Conservation (phyloP, 2,329 filamentous ascomycete species). For the Colletotrichum tabaci region DNA sequence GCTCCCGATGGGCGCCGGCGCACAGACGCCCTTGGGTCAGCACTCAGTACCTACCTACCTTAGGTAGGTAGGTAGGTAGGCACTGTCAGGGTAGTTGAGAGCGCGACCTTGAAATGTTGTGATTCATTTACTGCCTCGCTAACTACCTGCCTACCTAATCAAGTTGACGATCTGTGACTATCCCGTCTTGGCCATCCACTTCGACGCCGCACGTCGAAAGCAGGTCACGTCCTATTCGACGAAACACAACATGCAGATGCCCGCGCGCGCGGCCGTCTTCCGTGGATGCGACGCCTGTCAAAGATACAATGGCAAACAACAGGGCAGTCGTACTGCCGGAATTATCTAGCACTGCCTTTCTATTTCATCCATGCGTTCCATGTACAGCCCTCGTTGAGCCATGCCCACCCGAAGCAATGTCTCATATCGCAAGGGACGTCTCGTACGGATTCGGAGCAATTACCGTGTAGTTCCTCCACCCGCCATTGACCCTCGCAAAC, state of each 20-base stretch:
- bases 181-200: not conserved
- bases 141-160: no score
- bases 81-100: no score
- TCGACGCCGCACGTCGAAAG: not conserved
- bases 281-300: not conserved
- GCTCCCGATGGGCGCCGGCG: conserved; percentile 7
- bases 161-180: no score
- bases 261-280: not conserved
- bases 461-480: conserved; percentile 46
- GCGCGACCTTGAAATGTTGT: no score
- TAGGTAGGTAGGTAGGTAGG: not conserved
- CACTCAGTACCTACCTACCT: not conserved
- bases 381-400: no score
- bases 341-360: not conserved
- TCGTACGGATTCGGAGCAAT: conserved; percentile 28
- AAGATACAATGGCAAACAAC: not conserved
- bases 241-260: not conserved
- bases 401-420: not conserved
- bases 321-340: no score
- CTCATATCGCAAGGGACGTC: no score
- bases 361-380: no score
- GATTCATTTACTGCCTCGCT: no score
- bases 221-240: not conserved
- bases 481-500: conserved; percentile 35
- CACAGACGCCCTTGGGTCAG: conserved; percentile 35